Percentiles rank a stretch among this genome's conserved stretches.
These are phyloP conservation scores for Abelmoschus esculentus DNA, from an alignment of 345 rosid species.

Conservation along the genomic window DNA sequence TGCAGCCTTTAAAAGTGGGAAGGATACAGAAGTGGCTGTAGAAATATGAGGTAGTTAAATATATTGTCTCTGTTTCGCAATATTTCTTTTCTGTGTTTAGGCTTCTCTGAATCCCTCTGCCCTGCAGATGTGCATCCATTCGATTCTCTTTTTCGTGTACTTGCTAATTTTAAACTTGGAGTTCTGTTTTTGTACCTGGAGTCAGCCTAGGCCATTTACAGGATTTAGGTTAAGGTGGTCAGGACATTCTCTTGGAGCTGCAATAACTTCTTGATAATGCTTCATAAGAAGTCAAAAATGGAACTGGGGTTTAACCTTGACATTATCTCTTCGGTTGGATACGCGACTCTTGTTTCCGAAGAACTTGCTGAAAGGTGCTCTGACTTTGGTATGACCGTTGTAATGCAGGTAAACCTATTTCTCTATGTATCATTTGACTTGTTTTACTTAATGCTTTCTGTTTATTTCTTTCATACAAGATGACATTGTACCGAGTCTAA, in stretches of 20 bases:
- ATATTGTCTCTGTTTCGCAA: conserved; percentile 3
- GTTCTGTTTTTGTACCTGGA: too few species aligned
- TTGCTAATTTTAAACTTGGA: not conserved
- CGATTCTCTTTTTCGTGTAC: not conserved
- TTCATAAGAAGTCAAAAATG: conserved; percentile 46
- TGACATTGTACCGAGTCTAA: conserved; percentile 71
- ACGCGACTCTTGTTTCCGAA: conserved; percentile 38
- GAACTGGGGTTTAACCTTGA: too few species aligned
- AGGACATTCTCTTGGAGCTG: conserved; percentile 93
- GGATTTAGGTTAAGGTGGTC: conserved; percentile 77
- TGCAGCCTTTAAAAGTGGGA: conserved; percentile 25
- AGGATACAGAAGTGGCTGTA: conserved; percentile 53
- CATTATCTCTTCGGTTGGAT: too few species aligned
- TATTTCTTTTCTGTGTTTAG: not conserved
- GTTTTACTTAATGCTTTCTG: not conserved
- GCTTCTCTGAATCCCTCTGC: not conserved
- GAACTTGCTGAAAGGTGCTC: conserved; percentile 83
- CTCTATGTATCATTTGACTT: not conserved
- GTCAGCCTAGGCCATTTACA: conserved; percentile 37
- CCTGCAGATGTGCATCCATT: not conserved
- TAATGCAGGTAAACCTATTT: conserved; percentile 63
- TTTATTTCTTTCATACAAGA: conserved; percentile 39
- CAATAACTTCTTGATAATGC: conserved; percentile 74
- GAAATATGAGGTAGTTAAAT: conserved; percentile 46
- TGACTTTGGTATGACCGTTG: conserved; percentile 63